phyloP scores from a whole-genome alignment of 257 asterid genomes.

The Nicotiana obtusifolia region DNA sequence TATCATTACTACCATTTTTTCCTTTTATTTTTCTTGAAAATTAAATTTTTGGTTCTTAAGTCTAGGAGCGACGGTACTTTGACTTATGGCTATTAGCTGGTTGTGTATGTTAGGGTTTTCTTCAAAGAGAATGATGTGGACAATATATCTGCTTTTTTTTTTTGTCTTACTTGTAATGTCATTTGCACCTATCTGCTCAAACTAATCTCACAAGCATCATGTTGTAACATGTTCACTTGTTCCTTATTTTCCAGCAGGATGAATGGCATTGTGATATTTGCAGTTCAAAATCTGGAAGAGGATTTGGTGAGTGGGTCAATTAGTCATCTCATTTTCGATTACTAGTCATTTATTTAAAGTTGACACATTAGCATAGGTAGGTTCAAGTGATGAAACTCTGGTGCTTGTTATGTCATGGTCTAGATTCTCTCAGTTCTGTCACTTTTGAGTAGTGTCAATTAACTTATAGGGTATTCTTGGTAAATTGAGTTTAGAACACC shows the following conservation, averaged over 20 bases:
- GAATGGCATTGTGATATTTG: conserved; percentile 98
- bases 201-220: conserved; percentile 9
- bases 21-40: background rate
- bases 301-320: conserved; percentile 71
- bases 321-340: no score
- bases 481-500: background rate
- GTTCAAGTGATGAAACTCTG: no score
- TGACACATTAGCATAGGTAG: background rate
- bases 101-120: background rate
- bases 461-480: background rate
- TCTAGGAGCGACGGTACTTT: background rate
- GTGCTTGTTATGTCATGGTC: background rate
- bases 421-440: background rate
- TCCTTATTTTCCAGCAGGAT: conserved; percentile 39
- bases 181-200: background rate
- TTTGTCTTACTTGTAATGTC: background rate
- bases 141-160: background rate
- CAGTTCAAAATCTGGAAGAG: conserved; percentile 94
- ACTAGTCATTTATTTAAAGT: background rate
- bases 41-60: background rate
- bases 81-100: background rate
- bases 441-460: background rate
- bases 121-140: background rate
- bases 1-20: background rate
- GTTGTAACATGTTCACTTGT: background rate